These are phyloP conservation scores for Neurospora sp. DNA, from an alignment of 495 filamentous ascomycete species.

Conservation along the genomic window DNA sequence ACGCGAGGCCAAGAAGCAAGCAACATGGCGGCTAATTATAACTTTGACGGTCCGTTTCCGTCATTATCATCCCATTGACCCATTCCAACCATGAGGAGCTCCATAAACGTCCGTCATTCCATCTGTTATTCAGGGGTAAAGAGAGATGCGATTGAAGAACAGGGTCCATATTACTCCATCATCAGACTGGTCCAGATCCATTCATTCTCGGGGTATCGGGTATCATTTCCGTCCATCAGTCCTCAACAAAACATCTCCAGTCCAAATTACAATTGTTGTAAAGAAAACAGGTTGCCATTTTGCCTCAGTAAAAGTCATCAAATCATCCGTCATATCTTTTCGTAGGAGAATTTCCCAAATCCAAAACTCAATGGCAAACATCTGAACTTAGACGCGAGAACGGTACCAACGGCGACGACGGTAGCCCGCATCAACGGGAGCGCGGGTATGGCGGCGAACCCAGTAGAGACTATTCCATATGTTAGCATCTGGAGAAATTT, in stretches of 20 bases:
- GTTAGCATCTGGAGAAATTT: not conserved
- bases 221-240: not conserved
- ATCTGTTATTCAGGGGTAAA: not conserved
- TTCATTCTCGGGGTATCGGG: not conserved
- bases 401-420: conserved; percentile 32
- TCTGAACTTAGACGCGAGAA: conserved; percentile 27
- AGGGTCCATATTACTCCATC: too few species aligned
- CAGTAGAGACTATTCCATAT: conserved; percentile 23
- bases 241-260: not conserved
- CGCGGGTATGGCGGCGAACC: conserved; percentile 25
- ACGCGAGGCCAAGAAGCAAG: not conserved
- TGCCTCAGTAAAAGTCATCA: not conserved
- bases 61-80: not conserved
- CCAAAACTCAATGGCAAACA: not conserved
- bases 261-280: not conserved
- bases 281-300: not conserved
- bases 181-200: not conserved
- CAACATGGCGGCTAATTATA: not conserved
- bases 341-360: not conserved
- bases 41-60: not conserved
- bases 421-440: conserved; percentile 9
- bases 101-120: not conserved
- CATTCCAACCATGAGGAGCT: not conserved
- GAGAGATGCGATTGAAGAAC: not conserved
- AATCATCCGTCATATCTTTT: not conserved